phyloP scores from a whole-genome alignment of 495 filamentous ascomycete genomes.

The Penicillium tannophilum region DNA sequence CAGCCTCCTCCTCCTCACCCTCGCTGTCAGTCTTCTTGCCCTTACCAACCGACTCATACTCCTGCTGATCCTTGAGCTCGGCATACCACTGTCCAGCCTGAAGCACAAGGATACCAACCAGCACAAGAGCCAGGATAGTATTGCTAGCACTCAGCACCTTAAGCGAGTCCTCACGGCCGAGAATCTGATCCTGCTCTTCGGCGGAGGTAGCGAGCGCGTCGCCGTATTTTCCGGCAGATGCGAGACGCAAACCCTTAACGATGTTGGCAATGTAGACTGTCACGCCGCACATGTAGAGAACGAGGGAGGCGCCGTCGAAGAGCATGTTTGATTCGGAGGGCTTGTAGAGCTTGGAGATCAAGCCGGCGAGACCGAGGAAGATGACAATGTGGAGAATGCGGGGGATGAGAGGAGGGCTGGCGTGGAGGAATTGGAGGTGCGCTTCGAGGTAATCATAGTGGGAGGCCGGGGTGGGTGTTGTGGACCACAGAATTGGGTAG shows the following conservation, averaged over 20 bases:
- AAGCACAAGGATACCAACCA: constrained; percentile 87
- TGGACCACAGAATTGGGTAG: constrained; percentile 93
- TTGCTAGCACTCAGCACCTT: constrained; percentile 94
- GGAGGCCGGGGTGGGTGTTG: constrained; percentile 57
- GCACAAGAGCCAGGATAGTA: constrained; percentile 87
- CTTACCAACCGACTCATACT: constrained; percentile 61
- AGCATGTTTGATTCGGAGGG: constrained; percentile 91
- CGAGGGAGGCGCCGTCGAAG: constrained; percentile 89
- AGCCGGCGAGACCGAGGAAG: constrained; percentile 82
- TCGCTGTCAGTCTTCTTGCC: constrained; percentile 52
- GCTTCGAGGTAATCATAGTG: constrained; percentile 80
- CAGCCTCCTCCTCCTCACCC: constrained; percentile 14
- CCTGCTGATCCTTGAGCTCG: constrained; percentile 85
- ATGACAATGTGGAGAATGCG: constrained; percentile 94
- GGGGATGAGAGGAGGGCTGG: constrained; percentile 83
- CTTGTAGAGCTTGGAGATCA: constrained; percentile 90
- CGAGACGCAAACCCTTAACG: constrained; percentile 84
- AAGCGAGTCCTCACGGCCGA: constrained; percentile 80
- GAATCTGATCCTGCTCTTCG: constrained; percentile 43
- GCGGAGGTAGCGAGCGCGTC: constrained; percentile 42
- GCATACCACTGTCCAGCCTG: constrained; percentile 99
- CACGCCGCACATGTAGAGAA: constrained; percentile 88
- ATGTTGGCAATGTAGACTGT: constrained; percentile 94
- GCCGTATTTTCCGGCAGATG: constrained; percentile 58
- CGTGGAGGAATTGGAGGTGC: constrained; percentile 84